These are phyloP conservation scores for Verticillium klebahnii DNA, from an alignment of 2,329 filamentous ascomycete genomes.

Conservation along the genomic window DNA sequence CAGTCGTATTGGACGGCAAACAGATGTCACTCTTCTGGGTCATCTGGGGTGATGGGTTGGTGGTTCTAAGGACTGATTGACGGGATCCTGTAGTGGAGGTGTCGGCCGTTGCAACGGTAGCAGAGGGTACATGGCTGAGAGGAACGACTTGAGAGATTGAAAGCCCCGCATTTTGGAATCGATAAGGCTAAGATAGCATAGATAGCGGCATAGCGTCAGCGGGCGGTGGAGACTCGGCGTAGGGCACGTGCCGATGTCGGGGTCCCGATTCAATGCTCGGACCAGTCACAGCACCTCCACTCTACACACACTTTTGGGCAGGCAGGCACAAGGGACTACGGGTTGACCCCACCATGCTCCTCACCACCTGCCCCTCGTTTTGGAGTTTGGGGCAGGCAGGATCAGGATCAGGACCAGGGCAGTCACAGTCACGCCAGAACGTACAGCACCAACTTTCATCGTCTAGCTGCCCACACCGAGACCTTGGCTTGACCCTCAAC, in stretches of 20 bases:
- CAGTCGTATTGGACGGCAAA: neutral
- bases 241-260: neutral
- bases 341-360: neutral
- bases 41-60: neutral
- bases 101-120: too few species aligned
- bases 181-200: slow-evolving; percentile 3
- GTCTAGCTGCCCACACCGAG: neutral
- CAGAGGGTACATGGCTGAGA: neutral
- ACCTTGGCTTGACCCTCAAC: neutral
- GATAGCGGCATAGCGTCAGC: neutral
- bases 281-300: neutral
- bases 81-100: too few species aligned
- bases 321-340: too few species aligned
- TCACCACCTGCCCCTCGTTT: neutral
- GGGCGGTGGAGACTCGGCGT: neutral
- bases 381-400: neutral
- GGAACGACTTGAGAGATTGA: neutral
- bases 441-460: neutral
- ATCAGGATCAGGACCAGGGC: neutral
- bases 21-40: neutral
- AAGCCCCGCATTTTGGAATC: neutral
- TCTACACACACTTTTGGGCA: neutral
- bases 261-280: neutral
- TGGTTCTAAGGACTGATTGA: neutral
- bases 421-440: neutral